A percentile compares a stretch with the other conserved stretches of the same genome.
Evolutionary conservation across 441 rosid species (phyloP).

Genomic region (Croton laevigatus): DNA sequence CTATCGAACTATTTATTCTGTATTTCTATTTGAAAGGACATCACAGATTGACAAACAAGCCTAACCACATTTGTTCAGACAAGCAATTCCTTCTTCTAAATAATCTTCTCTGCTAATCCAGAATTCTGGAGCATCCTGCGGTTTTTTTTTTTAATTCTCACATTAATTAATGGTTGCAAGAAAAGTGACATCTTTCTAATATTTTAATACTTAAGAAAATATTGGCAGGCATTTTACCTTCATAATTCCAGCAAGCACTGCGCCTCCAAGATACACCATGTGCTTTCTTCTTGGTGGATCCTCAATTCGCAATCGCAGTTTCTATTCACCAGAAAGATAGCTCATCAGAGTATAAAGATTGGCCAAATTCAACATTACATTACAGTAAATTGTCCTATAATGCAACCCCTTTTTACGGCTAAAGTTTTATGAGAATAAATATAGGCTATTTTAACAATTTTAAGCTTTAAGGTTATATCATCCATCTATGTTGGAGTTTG

Average conservation of each 20-base stretch:
- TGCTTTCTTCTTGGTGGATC: conserved; percentile 98
- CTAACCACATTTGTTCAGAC: conserved; percentile 74
- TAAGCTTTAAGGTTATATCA: not conserved
- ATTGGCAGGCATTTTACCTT: conserved; percentile 44
- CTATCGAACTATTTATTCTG: too few relatives aligned
- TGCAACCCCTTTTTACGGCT: not conserved
- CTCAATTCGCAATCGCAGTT: conserved; percentile 76
- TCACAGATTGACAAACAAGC: not conserved
- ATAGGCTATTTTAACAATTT: not conserved
- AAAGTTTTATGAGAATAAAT: not conserved
- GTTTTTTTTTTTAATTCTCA: conserved; percentile 3
- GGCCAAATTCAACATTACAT: not conserved
- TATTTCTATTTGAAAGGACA: too few relatives aligned
- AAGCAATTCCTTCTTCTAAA: conserved; percentile 75
- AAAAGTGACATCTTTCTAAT: not conserved
- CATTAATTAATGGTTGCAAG: conserved; percentile 1
- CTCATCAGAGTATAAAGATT: not conserved
- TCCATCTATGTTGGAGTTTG: not conserved
- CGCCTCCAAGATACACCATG: conserved; percentile 98
- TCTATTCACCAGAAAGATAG: conserved; percentile 40
- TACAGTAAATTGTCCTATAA: not conserved
- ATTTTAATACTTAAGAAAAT: conserved; percentile 6
- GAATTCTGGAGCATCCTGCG: conserved; percentile 96
- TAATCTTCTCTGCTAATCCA: conserved; percentile 95
- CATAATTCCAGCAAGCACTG: conserved; percentile 98